Percentiles rank a stretch among this genome's conserved stretches.
These are phyloP conservation scores for Arthrobotrys pseudoclavata DNA, from an alignment of 2,329 filamentous ascomycete genomes.

Conservation along the genomic window DNA sequence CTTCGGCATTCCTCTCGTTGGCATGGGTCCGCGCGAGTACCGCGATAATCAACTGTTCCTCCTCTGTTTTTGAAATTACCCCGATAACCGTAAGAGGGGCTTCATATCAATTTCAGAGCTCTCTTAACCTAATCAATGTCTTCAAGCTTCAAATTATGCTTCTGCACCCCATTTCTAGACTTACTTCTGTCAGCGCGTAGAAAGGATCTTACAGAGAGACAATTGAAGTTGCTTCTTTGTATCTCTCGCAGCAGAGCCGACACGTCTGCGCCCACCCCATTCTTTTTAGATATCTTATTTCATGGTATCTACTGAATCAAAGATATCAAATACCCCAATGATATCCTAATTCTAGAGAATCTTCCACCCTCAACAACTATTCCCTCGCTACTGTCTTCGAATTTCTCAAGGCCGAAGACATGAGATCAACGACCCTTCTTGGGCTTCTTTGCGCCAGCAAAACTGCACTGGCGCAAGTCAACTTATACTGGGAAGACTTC, in stretches of 20 bases:
- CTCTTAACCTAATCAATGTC: constrained; percentile 33
- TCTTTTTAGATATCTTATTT: constrained; percentile 19
- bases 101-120: constrained; percentile 11
- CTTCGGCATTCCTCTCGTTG: constrained; percentile 15
- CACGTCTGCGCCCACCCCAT: constrained; percentile 1
- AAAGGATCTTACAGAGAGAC: constrained; percentile 20
- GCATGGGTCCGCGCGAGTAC: constrained; percentile 10
- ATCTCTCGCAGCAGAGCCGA: constrained; percentile 11
- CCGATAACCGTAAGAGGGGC: constrained; percentile 14
- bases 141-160: constrained; percentile 26
- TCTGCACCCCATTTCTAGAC: constrained; percentile 19
- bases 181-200: constrained; percentile 16
- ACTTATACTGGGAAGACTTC: constrained; percentile 45
- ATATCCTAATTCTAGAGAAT: constrained; percentile 26
- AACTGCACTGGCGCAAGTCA: constrained; percentile 40
- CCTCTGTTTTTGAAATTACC: constrained; percentile 16
- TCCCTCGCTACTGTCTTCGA: constrained; percentile 32
- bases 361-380: constrained; percentile 15
- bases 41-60: constrained; percentile 12
- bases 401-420: constrained; percentile 28
- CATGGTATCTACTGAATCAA: constrained; percentile 21
- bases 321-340: constrained; percentile 30
- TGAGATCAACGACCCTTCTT: constrained; percentile 41
- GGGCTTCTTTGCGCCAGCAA: constrained; percentile 45
- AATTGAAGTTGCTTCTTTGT: constrained; percentile 12